Evolutionary conservation across 2,329 filamentous ascomycete species (phyloP), one percentile per base, ranked within the genome.

Genomic region (Cadophora gregata): DNA sequence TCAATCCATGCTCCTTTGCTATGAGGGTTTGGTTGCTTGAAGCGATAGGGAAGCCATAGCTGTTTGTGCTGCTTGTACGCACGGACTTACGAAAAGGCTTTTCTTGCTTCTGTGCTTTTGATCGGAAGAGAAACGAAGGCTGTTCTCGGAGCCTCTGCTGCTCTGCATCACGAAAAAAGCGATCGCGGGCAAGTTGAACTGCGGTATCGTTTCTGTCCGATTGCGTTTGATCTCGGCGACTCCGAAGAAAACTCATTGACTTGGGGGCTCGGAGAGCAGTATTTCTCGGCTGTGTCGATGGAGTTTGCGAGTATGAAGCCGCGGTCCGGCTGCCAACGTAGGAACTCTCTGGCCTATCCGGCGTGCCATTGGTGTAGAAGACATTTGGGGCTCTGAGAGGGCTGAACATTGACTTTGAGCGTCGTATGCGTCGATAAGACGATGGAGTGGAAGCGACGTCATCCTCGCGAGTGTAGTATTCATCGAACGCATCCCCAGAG

Each of bases 331-430:
- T 31, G 45, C 63, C 45, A 24, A 48, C 38, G 36, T 62, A 70
- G 21, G 60, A 64, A 31, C 64, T 70, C n/a, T 67, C 61, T 12
- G 50, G 47, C 42, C 66, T 64, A 16, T 71, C 67, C 6, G 74
- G 73, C 3, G 69, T 75, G 12, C 72, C 74, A 64, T 77, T 77
- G 19, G 71, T 74, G 55, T 75, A 76, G 47, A 72, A 73, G 10
- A 76, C 68, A 58, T 62, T 71, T 6, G 75, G 70, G 6, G 64
- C 67, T 69, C 59, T 75, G 25, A 12, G 68, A 68, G 50, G 78
- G 69, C 63, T 80, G 67, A 85, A 81, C 83, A 87, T 84, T 0
- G 86, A 88, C 66, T 79, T 83, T 1, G 86, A 86, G 71, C 83
- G 86, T 51, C 84, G 84, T 50, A 88, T 75, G 31, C 79, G 81